These are phyloP conservation scores for Phlegmacium glaucopus DNA, from an alignment of 768 basidiomycete species.

Conservation along the genomic window DNA sequence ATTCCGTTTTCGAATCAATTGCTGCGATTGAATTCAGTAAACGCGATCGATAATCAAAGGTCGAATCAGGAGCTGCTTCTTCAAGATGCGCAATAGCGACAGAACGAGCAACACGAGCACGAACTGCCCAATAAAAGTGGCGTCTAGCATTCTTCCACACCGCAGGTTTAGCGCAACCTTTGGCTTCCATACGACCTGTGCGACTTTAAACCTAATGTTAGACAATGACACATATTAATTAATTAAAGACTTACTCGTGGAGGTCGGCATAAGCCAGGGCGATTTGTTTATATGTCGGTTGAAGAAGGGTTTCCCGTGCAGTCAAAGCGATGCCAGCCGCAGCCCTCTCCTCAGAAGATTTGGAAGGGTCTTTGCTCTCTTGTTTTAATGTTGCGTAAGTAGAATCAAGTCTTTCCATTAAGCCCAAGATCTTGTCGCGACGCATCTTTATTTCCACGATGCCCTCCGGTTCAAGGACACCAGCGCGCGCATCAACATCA, in stretches of 20 bases:
- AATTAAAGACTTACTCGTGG: conserved; percentile 69
- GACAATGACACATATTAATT: background rate
- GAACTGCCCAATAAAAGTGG: conserved; percentile 91
- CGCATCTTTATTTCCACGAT: conserved; percentile 98
- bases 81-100: conserved; percentile 59
- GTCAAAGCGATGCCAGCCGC: conserved; percentile 65
- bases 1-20: conserved; percentile 47
- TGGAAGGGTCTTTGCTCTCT: conserved; percentile 71
- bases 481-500: conserved; percentile 92
- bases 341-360: conserved; percentile 72
- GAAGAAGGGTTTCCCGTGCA: conserved; percentile 73
- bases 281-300: conserved; percentile 91
- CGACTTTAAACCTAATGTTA: conserved; percentile 49
- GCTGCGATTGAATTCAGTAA: conserved; percentile 62
- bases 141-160: conserved; percentile 89
- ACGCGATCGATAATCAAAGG: conserved; percentile 61
- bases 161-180: conserved; percentile 85
- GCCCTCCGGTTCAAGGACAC: conserved; percentile 96
- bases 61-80: conserved; percentile 69
- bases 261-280: conserved; percentile 94
- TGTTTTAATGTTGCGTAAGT: conserved; percentile 79
- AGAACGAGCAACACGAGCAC: conserved; percentile 75
- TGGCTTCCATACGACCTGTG: conserved; percentile 94
- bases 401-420: conserved; percentile 93
- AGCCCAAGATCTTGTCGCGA: conserved; percentile 80